These are phyloP conservation scores for Cadophora sp. DNA, from an alignment of 2,329 filamentous ascomycete genomes.

Conservation along the genomic window DNA sequence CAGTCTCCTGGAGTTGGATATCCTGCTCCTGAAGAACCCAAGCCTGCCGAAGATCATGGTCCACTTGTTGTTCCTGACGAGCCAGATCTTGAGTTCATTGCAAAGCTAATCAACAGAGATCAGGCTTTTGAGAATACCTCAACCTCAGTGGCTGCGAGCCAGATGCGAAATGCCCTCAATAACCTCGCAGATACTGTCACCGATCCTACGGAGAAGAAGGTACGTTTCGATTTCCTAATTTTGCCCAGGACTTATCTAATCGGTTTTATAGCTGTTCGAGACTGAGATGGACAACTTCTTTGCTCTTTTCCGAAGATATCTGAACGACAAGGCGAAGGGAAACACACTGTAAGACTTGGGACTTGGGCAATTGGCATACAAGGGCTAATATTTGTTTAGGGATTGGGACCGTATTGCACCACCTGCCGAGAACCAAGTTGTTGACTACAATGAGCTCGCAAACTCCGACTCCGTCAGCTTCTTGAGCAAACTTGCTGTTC, in stretches of 20 bases:
- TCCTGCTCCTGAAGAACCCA: slow-evolving; percentile 2
- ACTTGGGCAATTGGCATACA: slow-evolving; percentile 11
- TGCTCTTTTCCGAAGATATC: slow-evolving; percentile 94
- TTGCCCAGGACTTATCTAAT: slow-evolving; percentile 26
- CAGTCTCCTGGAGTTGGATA: background rate
- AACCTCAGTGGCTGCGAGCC: slow-evolving; percentile 94
- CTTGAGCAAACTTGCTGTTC: slow-evolving; percentile 95
- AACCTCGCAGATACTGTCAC: slow-evolving; percentile 88
- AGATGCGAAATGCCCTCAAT: slow-evolving; percentile 99
- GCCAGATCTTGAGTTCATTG: slow-evolving; percentile 30
- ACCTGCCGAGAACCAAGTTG: slow-evolving; percentile 90
- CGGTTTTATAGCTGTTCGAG: slow-evolving; percentile 78
- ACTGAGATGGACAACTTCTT: slow-evolving; percentile 99
- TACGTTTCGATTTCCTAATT: slow-evolving; percentile 49
- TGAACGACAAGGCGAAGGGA: slow-evolving; percentile 99
- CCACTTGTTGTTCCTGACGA: slow-evolving; percentile 19
- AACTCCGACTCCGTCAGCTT: slow-evolving; percentile 92
- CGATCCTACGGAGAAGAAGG: slow-evolving; percentile 84
- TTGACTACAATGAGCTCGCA: slow-evolving; percentile 89
- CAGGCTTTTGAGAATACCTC: slow-evolving; percentile 99
- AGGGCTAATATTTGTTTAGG: slow-evolving; percentile 53
- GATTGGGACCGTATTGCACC: slow-evolving; percentile 98
- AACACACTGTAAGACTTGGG: slow-evolving; percentile 73
- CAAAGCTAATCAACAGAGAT: slow-evolving; percentile 47
- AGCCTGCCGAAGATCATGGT: slow-evolving; percentile 18